Base-by-base conservation (phyloP, 306 rosid genomes). In the Cucumis melo region DNA sequence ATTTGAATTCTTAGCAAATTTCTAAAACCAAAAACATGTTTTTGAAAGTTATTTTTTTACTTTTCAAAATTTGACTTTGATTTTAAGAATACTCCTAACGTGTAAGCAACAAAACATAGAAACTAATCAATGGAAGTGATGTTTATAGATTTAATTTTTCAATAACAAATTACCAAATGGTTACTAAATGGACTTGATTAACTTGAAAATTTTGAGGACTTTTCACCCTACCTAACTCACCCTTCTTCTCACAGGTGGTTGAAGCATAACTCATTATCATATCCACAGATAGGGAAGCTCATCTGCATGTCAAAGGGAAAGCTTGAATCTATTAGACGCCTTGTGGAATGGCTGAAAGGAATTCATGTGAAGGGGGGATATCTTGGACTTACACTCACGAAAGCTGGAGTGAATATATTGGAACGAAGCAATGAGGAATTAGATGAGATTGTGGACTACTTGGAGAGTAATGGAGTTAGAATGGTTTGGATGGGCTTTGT, bases 401-500 rank as follows among this genome's bases (percentile, higher is more conserved):
- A 86, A 79, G 82, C 89, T 10, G 98, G 98, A 39, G 88, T 84
- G 10, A 73, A 85, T 73, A 59, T 93, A 71, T 78, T 90, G 78
- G 83, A 83, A 42, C 86, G 93, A 27, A 80, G 85, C 75, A 73
- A 79, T 27, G 81, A 79, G 39, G 93, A 93, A 73, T 73, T 90
- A 71, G 94, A 93, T 81, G 93, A 84, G 80, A 90, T 88, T 73
- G 90, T 93, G 78, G 78, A 75, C 61, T 91, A 85, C 82, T 86
- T 93, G 76, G 92, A 81, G 85, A 84, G 85, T 48, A 88, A 84
- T 20, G 98, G 98, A 77, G 88, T 93, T 29, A 88, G 91, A 83
- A 90, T 82, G 82, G 97, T 83, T 21, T 93, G 98, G 98, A 88
- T 86, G 87, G 98, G 98, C 24, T 85, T 74, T 80, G 97, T 87